Conservation (phyloP, 768 basidiomycete species). For the Rhodocollybia butyracea region DNA sequence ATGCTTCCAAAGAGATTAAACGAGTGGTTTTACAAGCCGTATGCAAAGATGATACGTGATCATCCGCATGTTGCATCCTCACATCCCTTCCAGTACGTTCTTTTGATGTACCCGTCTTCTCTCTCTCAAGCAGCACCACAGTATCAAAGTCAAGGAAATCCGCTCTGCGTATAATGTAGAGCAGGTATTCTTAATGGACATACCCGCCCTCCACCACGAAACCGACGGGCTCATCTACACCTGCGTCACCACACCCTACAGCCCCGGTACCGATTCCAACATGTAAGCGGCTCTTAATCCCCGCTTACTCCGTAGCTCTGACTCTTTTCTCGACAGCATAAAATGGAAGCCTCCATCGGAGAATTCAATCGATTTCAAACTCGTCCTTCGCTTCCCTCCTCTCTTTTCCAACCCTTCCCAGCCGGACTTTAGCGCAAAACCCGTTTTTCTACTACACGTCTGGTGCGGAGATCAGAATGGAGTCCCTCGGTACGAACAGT, state of each 20-base stretch:
- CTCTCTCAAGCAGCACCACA: slow-evolving; percentile 25
- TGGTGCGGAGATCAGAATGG: slow-evolving; percentile 72
- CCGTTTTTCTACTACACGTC: slow-evolving; percentile 77
- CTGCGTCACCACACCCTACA: slow-evolving; percentile 79
- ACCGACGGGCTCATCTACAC: slow-evolving; percentile 98
- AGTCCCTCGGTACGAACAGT: slow-evolving; percentile 68
- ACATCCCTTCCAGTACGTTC: slow-evolving; percentile 81
- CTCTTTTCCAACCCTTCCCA: slow-evolving; percentile 42
- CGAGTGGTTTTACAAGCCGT: slow-evolving; percentile 82
- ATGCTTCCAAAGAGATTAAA: slow-evolving; percentile 58
- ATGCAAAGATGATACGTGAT: slow-evolving; percentile 62
- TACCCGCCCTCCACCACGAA: slow-evolving; percentile 84
- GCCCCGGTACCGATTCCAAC: slow-evolving; percentile 80
- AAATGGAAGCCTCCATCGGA: slow-evolving; percentile 99
- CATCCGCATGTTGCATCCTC: slow-evolving; percentile 60
- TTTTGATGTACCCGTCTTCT: background rate
- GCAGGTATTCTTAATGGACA: slow-evolving; percentile 79
- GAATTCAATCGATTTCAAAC: slow-evolving; percentile 97
- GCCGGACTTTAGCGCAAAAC: slow-evolving; percentile 84
- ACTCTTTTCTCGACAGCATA: slow-evolving; percentile 46
- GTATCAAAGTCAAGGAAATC: slow-evolving; percentile 86
- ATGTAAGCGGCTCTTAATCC: slow-evolving; percentile 56
- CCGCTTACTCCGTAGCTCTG: background rate
- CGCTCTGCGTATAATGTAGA: slow-evolving; percentile 84
- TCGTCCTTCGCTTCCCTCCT: slow-evolving; percentile 91